Conservation (phyloP, 345 rosid species). For the Populus deltoides region DNA sequence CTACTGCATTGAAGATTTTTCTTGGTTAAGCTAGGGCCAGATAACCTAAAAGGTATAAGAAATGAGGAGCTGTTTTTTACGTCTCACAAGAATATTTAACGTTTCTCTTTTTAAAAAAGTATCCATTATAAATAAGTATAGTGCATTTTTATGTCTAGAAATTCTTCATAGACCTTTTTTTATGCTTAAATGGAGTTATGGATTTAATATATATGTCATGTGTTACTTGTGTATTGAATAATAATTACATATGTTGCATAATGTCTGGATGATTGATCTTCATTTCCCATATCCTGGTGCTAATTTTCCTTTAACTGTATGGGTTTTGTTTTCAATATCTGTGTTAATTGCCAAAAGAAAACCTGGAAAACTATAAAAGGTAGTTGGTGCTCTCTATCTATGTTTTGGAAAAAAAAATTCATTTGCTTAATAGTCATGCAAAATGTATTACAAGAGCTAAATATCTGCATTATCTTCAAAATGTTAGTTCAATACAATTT, state of each 20-base stretch:
- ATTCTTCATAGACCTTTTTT: neutral
- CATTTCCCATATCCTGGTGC: neutral
- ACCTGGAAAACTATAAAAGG: neutral
- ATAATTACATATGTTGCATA: neutral
- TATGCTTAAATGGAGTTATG: neutral
- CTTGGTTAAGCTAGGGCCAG: constrained; percentile 87
- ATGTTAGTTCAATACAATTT: neutral
- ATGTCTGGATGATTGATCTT: neutral
- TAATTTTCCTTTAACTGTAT: neutral
- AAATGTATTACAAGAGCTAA: neutral
- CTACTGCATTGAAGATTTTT: constrained; percentile 88
- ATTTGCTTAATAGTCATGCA: neutral
- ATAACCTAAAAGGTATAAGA: constrained; percentile 83
- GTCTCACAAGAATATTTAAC: constrained; percentile 68
- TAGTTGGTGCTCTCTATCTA: neutral
- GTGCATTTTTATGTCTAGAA: neutral
- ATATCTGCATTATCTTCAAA: neutral
- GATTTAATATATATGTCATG: neutral
- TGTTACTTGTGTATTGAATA: neutral
- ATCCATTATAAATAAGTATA: neutral
- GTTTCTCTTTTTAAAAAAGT: neutral
- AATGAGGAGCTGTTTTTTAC: constrained; percentile 96
- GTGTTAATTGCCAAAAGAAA: neutral
- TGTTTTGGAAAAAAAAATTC: too few relatives aligned
- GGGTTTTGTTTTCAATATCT: neutral